These are phyloP conservation scores for Pythium chondricola DNA, from an alignment of 352 stramenopile genomes.

Conservation along the genomic window DNA sequence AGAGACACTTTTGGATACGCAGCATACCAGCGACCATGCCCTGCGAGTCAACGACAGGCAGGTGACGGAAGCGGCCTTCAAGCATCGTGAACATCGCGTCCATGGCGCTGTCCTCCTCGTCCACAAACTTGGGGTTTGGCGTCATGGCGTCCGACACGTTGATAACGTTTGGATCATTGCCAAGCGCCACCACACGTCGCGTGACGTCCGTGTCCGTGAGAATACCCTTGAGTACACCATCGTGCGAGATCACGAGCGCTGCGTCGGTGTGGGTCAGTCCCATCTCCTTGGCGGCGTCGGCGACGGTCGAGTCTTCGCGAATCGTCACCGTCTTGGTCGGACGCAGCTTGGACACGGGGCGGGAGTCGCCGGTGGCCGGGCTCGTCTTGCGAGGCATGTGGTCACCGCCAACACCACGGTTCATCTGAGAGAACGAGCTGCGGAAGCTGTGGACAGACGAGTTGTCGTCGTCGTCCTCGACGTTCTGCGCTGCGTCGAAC, in stretches of 20 bases:
- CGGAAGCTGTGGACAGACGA: constrained; percentile 81
- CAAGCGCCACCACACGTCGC: constrained; percentile 73
- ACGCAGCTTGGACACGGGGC: constrained; percentile 83
- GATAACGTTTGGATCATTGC: constrained; percentile 82
- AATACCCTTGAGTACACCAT: constrained; percentile 91
- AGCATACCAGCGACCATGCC: constrained; percentile 94
- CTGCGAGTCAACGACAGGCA: constrained; percentile 91
- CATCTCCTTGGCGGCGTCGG: constrained; percentile 88
- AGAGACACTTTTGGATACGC: constrained; percentile 98
- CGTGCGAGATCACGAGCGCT: constrained; percentile 88
- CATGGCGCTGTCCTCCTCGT: constrained; percentile 86
- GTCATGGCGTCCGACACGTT: constrained; percentile 84
- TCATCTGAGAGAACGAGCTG: constrained; percentile 62
- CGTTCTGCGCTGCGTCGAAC: constrained; percentile 55
- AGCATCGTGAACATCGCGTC: constrained; percentile 90
- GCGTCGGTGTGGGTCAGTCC: constrained; percentile 87
- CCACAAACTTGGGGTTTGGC: constrained; percentile 83
- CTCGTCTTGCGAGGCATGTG: constrained; percentile 30
- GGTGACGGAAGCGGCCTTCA: constrained; percentile 92
- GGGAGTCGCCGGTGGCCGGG: constrained; percentile 82
- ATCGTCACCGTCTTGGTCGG: constrained; percentile 90
- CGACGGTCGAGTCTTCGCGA: constrained; percentile 75
- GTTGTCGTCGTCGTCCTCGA: constrained; percentile 65
- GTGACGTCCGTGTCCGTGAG: constrained; percentile 93
- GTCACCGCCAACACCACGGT: constrained; percentile 23